Evolutionary conservation across 495 filamentous ascomycete genomes (phyloP), one percentile per base, ranked within the genome.

Genomic region (Friedmanniomyces endolithicus): DNA sequence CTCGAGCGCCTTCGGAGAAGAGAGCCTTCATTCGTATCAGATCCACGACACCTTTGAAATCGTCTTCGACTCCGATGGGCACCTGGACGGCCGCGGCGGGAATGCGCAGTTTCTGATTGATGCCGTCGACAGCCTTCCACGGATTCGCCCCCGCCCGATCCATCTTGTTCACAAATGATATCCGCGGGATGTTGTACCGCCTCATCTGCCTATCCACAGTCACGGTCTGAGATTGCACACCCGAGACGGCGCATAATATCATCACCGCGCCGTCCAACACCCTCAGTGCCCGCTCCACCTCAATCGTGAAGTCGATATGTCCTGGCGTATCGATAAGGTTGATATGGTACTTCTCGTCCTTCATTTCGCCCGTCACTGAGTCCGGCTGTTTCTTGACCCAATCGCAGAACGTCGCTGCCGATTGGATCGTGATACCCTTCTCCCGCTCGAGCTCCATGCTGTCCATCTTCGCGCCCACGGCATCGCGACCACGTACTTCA

Each of bases 151-250:
- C 94, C 83, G 95, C 95, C 55, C 94, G 87, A 65, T 99, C 94
- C 94, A 99, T 99, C 78, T 99, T 99, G 75, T 99, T 99, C 62
- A 99, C 77, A 67, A 99, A 99, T 53, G 84, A 90, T 63, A 99
- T 85, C 57, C 94, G 77, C 33, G 94, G 94, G 49, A 99, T 81
- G 65, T 96, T 94, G 74, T 99, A 99, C 49, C 94, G 80, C 73
- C 86, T 85, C 94, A 99, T 99, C 75, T 99, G 94, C 56, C 94
- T 76, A 69, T 99, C 90, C 48, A 99, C 94, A 0, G 94, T 99
- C 59, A 96, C 95, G 6, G 94, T 99, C 72, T 99, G 94, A 62
- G 81, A 86, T 74, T 99, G 94, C 2, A 99, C 94, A 66, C 94
- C 94, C 53, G 86, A 92, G 29, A 97, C 94, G 45, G 94, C 94